Conservation (phyloP, 2,329 filamentous ascomycete species). For the Bipolaris gigantea region DNA sequence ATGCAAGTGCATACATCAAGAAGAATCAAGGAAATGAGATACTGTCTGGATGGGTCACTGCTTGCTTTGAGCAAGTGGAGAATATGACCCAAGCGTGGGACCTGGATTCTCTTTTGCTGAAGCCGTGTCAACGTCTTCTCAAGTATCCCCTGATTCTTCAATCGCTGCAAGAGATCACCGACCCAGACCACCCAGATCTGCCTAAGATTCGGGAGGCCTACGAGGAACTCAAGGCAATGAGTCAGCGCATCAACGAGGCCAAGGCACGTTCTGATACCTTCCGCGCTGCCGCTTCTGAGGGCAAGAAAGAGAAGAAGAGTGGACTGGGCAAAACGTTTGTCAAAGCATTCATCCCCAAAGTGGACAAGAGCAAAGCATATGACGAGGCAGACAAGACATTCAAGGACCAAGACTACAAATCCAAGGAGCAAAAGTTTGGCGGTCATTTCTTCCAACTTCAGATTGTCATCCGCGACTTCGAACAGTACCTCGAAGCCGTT, state of each 20-base stretch:
- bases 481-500: slow-evolving; percentile 83
- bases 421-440: slow-evolving; percentile 81
- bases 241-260: slow-evolving; percentile 80
- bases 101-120: slow-evolving; percentile 92
- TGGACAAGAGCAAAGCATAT: slow-evolving; percentile 79
- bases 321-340: slow-evolving; percentile 71
- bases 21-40: slow-evolving; percentile 59
- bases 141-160: slow-evolving; percentile 90
- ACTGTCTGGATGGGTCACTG: slow-evolving; percentile 78
- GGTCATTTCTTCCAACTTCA: slow-evolving; percentile 92
- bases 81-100: slow-evolving; percentile 95
- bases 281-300: slow-evolving; percentile 38
- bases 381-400: slow-evolving; percentile 63
- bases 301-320: slow-evolving; percentile 42
- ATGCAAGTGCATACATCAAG: slow-evolving; percentile 64
- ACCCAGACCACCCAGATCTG: slow-evolving; percentile 80
- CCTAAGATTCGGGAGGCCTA: slow-evolving; percentile 70
- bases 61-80: slow-evolving; percentile 89
- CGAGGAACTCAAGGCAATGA: slow-evolving; percentile 65
- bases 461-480: slow-evolving; percentile 90
- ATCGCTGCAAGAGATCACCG: slow-evolving; percentile 77
- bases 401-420: slow-evolving; percentile 80
- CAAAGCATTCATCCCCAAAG: slow-evolving; percentile 85
- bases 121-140: slow-evolving; percentile 90
- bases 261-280: slow-evolving; percentile 95